These are phyloP conservation scores for Vitrella brassicaformis DNA, from an alignment of 73 alveolate genomes.

Conservation along the genomic window DNA sequence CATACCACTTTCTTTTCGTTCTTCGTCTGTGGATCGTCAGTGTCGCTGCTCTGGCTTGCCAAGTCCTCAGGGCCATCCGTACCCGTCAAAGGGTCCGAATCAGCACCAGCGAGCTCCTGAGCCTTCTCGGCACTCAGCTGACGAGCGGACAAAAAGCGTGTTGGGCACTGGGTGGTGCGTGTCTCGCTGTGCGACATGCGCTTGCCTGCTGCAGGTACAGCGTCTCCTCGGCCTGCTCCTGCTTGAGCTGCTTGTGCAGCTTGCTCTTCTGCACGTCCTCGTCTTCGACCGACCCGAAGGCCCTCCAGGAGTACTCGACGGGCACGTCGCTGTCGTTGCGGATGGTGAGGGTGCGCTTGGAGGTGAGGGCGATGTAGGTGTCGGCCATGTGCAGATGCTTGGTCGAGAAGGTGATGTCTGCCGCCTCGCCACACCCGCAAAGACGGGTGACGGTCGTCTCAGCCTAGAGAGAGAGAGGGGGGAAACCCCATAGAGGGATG, in stretches of 20 bases:
- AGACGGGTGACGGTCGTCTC: not conserved
- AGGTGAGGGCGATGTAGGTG: constrained; percentile 25
- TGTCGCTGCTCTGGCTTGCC: not conserved
- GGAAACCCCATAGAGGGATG: not conserved
- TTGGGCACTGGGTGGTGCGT: not conserved
- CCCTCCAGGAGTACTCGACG: constrained; percentile 98
- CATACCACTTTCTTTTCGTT: no score
- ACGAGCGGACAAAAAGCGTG: not conserved
- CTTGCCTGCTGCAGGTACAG: constrained; percentile 56
- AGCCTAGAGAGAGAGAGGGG: not conserved
- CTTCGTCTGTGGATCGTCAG: not conserved
- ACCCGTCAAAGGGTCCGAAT: no score
- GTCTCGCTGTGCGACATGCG: not conserved
- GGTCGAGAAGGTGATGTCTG: not conserved
- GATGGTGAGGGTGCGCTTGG: constrained; percentile 25
- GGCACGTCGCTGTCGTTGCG: constrained; percentile 49
- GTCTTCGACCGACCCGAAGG: constrained; percentile 93
- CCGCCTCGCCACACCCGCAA: not conserved
- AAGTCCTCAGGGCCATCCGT: no score
- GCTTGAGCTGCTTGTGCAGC: constrained; percentile 71
- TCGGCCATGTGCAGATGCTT: not conserved
- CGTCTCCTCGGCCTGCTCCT: constrained; percentile 96
- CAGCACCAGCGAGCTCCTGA: no score
- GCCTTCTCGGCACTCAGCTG: not conserved
- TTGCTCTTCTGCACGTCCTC: constrained; percentile 90